These are phyloP conservation scores for Rhynchospora tenuis DNA, from an alignment of 176 grass and related monocot genomes.

Conservation along the genomic window DNA sequence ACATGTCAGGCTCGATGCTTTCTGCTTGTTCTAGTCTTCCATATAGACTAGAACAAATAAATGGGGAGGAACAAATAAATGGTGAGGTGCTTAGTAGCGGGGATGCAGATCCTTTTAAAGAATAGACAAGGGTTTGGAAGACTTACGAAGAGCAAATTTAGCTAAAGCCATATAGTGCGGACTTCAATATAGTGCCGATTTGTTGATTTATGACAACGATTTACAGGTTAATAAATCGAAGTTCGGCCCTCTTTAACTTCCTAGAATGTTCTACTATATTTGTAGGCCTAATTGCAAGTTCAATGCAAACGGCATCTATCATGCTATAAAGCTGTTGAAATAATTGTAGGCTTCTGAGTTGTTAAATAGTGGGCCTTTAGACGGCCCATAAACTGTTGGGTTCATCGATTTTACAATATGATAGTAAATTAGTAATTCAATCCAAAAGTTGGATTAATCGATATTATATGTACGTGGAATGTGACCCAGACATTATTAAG, in stretches of 20 bases:
- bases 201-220: neutral
- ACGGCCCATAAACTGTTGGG: neutral
- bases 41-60: too few relatives aligned
- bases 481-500: neutral
- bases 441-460: neutral
- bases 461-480: neutral
- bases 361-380: neutral
- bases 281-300: neutral
- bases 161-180: too few relatives aligned
- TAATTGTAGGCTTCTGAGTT: neutral
- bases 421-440: neutral
- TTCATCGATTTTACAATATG: neutral
- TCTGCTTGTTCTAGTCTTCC: neutral
- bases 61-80: too few relatives aligned
- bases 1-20: neutral
- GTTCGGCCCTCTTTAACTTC: neutral
- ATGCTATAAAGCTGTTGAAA: too few relatives aligned
- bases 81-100: too few relatives aligned
- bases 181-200: neutral
- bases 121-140: too few relatives aligned
- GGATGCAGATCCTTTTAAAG: too few relatives aligned
- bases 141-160: too few relatives aligned
- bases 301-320: neutral
- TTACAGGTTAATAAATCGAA: neutral
- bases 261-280: neutral